Percentiles rank a stretch among this genome's conserved stretches.
Evolutionary conservation across 352 stramenopile species (phyloP).

Genomic region (Globisporangium emineosum): DNA sequence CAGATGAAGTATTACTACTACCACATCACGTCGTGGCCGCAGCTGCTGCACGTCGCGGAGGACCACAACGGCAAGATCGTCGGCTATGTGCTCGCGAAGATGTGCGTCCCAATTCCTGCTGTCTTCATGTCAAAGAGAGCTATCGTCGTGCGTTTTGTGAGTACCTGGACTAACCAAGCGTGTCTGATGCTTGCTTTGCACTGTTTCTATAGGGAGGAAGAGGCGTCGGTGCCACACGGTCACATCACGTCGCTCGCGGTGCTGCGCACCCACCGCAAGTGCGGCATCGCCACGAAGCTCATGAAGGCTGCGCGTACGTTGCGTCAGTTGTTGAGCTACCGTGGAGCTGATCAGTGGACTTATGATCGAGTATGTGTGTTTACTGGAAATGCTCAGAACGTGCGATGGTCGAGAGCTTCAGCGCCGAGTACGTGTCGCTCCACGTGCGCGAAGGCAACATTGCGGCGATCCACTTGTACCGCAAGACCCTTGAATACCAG

Average conservation of each 20-base stretch:
- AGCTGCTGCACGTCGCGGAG: slow-evolving; percentile 98
- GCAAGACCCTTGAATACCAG: slow-evolving; percentile 96
- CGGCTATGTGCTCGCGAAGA: slow-evolving; percentile 99
- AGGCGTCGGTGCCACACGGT: slow-evolving; percentile 88
- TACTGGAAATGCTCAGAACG: slow-evolving; percentile 57
- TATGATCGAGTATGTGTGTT: not conserved
- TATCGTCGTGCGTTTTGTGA: not conserved
- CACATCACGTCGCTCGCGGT: slow-evolving; percentile 99
- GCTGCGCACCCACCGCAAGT: slow-evolving; percentile 96
- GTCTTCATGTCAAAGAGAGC: not conserved
- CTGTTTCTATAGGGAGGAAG: slow-evolving; percentile 56
- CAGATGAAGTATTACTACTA: slow-evolving; percentile 99
- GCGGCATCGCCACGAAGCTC: slow-evolving; percentile 96
- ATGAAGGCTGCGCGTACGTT: slow-evolving; percentile 92
- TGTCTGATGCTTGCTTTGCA: slow-evolving; percentile 2
- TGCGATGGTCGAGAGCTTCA: slow-evolving; percentile 97
- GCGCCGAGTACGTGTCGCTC: slow-evolving; percentile 98
- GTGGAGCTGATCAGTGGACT: not conserved
- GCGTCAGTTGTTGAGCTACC: not conserved
- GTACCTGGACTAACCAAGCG: not conserved
- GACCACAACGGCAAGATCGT: slow-evolving; percentile 98
- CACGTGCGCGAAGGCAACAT: slow-evolving; percentile 98
- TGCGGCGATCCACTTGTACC: slow-evolving; percentile 98
- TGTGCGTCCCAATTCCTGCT: slow-evolving; percentile 68
- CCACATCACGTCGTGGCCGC: slow-evolving; percentile 98